Percentiles rank a stretch among this genome's conserved stretches.
These are phyloP conservation scores for Babjeviella inositovora DNA, from an alignment of 805 yeast genomes.

Conservation along the genomic window DNA sequence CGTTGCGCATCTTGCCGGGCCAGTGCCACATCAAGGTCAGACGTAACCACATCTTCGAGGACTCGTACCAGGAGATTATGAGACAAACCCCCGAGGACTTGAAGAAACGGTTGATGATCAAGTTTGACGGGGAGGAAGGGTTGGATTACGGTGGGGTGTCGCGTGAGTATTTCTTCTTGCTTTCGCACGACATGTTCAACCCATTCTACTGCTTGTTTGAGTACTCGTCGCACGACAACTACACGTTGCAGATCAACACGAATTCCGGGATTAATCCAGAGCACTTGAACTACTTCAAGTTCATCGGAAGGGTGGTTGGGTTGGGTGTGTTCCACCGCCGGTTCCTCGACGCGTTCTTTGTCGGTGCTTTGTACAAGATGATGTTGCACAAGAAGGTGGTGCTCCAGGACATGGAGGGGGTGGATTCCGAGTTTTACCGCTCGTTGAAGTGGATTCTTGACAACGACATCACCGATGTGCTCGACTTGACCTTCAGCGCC, in stretches of 20 bases:
- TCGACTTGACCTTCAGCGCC: conserved; percentile 79
- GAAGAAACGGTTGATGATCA: conserved; percentile 94
- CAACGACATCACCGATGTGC: conserved; percentile 77
- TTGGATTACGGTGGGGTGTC: conserved; percentile 99
- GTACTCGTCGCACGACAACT: conserved; percentile 95
- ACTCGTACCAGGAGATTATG: conserved; percentile 96
- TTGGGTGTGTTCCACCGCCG: conserved; percentile 97
- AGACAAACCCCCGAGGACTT: conserved; percentile 97
- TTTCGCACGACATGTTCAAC: conserved; percentile 97
- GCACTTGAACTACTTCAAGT: conserved; percentile 93
- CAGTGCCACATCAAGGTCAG: conserved; percentile 97
- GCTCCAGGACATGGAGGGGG: conserved; percentile 96
- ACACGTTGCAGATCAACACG: conserved; percentile 94
- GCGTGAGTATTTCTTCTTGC: conserved; percentile 89
- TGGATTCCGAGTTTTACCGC: conserved; percentile 91
- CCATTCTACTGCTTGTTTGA: conserved; percentile 96
- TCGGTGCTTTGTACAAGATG: conserved; percentile 96
- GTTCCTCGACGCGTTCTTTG: conserved; percentile 94
- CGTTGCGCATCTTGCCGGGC: conserved; percentile 91
- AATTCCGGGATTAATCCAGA: conserved; percentile 95
- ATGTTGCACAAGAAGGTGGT: conserved; percentile 90
- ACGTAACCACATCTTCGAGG: conserved; percentile 92
- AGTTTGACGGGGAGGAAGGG: conserved; percentile 99
- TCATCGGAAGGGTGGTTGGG: conserved; percentile 97
- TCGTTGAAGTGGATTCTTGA: conserved; percentile 93